Evolutionary conservation across 352 stramenopile genomes (phyloP).

Genomic region (Phytophthora pisi): DNA sequence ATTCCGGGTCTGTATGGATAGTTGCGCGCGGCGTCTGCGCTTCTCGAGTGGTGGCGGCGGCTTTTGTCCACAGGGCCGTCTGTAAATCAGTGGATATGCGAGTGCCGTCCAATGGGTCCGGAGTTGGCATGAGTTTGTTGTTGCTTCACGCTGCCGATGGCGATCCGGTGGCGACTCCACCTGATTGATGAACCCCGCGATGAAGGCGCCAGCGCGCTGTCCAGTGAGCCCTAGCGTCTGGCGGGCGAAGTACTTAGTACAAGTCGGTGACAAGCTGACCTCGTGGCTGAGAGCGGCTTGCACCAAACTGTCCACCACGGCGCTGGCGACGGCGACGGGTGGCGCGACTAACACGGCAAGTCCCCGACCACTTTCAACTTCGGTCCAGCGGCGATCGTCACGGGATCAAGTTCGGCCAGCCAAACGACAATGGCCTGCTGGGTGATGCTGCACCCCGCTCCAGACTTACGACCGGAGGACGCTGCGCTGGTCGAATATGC

Average conservation of each 20-base stretch:
- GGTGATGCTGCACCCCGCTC: not conserved
- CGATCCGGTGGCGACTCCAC: not conserved
- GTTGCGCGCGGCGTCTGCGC: not conserved
- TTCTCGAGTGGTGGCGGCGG: not conserved
- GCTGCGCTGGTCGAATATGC: conserved; percentile 8
- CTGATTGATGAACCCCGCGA: conserved; percentile 2
- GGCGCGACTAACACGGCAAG: conserved; percentile 1
- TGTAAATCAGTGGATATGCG: conserved; percentile 7
- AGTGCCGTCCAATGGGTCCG: not conserved
- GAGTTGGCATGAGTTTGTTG: not conserved
- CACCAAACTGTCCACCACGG: conserved; percentile 4
- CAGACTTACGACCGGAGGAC: conserved; percentile 14
- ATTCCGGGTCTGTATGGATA: not conserved
- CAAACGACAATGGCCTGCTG: conserved; percentile 14
- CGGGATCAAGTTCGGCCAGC: conserved; percentile 14
- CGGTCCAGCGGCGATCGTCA: conserved; percentile 16
- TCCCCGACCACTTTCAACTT: conserved; percentile 19
- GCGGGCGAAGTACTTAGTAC: not conserved
- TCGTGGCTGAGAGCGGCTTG: not conserved
- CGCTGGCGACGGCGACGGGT: not conserved
- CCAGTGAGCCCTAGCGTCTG: not conserved
- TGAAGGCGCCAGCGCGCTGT: conserved; percentile 5
- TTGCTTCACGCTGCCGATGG: not conserved
- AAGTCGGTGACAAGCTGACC: conserved; percentile 1
- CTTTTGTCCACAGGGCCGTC: not conserved